phyloP scores from a whole-genome alignment of 1,139 yeast genomes.

The Meyerozyma elateridarum region DNA sequence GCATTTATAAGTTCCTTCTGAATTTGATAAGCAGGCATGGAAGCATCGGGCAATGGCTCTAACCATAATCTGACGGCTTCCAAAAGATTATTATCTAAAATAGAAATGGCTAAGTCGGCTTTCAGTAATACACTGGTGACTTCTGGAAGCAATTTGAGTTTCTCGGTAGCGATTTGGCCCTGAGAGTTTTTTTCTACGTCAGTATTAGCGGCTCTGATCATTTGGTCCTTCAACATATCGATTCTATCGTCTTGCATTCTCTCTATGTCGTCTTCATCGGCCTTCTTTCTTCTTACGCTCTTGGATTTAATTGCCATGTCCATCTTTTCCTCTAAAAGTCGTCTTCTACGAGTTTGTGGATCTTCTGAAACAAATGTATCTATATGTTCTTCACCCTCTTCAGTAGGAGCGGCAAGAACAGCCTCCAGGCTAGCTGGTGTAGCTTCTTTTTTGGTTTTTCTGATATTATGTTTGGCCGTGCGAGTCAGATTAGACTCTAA shows the following conservation, averaged over 20 bases:
- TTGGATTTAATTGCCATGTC: conserved; percentile 69
- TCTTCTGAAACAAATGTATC: conserved; percentile 33
- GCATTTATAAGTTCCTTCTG: conserved; percentile 83
- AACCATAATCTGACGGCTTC: conserved; percentile 96
- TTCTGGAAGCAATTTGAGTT: conserved; percentile 73
- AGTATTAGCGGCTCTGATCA: conserved; percentile 89
- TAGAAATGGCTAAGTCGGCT: conserved; percentile 85
- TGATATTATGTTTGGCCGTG: neutral
- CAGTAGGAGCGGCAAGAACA: neutral
- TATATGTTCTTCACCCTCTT: conserved; percentile 12
- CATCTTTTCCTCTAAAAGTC: conserved; percentile 76
- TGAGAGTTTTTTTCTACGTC: conserved; percentile 82
- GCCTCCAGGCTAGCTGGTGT: neutral
- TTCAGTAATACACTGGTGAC: conserved; percentile 74
- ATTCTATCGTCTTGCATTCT: conserved; percentile 92
- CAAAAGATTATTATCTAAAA: conserved; percentile 86
- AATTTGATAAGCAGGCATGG: conserved; percentile 93
- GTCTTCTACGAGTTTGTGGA: conserved; percentile 55
- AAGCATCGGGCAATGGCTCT: conserved; percentile 97
- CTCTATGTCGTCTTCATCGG: conserved; percentile 89
- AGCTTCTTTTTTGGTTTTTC: neutral
- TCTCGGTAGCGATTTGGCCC: conserved; percentile 80
- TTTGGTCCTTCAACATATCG: conserved; percentile 73
- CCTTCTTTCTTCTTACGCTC: conserved; percentile 54
- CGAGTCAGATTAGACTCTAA: neutral